These are phyloP conservation scores for Colletotrichum sp. DNA, from an alignment of 2,329 filamentous ascomycete species.

Conservation along the genomic window DNA sequence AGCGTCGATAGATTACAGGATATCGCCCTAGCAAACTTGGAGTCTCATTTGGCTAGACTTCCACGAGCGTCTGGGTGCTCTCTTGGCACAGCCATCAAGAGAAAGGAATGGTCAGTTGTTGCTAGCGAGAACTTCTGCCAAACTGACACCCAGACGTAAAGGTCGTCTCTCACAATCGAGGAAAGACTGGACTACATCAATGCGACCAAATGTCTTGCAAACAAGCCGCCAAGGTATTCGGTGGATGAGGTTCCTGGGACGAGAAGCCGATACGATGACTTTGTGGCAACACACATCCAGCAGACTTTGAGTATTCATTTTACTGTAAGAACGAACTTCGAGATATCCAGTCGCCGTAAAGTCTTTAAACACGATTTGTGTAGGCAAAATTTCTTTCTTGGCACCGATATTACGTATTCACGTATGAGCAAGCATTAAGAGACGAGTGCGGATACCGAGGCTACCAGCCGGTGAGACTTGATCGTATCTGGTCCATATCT, in stretches of 20 bases:
- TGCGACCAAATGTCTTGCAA: constrained; percentile 27
- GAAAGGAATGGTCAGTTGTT: not conserved
- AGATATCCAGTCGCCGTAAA: accelerated
- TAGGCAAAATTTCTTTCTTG: constrained; percentile 44
- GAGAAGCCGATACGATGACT: constrained; percentile 34
- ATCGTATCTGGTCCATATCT: not conserved
- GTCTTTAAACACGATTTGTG: accelerated
- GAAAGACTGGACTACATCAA: constrained; percentile 25
- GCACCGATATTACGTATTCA: constrained; percentile 46
- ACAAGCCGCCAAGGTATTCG: constrained; percentile 16
- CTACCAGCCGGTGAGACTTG: constrained; percentile 36
- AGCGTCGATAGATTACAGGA: not conserved
- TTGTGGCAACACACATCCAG: constrained; percentile 35
- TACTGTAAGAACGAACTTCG: constrained; percentile 19
- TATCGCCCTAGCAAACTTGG: not conserved
- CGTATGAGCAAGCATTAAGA: constrained; percentile 42
- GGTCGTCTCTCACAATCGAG: not conserved
- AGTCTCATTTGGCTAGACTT: not conserved
- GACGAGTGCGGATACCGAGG: constrained; percentile 47
- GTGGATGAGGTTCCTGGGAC: constrained; percentile 25
- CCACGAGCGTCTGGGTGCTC: not conserved
- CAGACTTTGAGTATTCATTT: constrained; percentile 27
- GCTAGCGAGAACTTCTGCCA: not conserved
- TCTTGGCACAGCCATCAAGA: not conserved
- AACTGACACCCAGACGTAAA: not conserved